Percentiles rank a stretch among this genome's conserved stretches.
phyloP scores from a whole-genome alignment of 306 rosid genomes.

The Cicer cuneatum region DNA sequence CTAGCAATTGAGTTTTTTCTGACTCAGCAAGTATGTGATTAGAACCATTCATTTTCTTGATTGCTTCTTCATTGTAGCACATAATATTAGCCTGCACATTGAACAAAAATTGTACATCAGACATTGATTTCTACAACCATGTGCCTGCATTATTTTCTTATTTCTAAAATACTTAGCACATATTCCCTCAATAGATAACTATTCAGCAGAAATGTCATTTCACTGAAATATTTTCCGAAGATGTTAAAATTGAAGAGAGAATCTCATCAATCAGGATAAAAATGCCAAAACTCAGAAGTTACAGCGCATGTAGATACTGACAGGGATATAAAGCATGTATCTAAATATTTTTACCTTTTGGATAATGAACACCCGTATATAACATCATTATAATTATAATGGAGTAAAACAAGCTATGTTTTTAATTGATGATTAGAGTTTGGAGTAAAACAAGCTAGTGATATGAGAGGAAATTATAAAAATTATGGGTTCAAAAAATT shows the following conservation, averaged over 20 bases:
- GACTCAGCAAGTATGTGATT: conserved; percentile 63
- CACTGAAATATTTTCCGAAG: neutral
- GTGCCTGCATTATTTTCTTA: conserved; percentile 15
- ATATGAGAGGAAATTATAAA: neutral
- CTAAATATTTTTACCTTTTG: conserved; percentile 1
- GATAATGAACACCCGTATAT: neutral
- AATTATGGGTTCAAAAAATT: neutral
- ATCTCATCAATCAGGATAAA: neutral
- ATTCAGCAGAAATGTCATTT: conserved; percentile 24
- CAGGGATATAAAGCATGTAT: neutral
- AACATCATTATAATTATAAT: neutral
- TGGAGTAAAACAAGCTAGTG: neutral
- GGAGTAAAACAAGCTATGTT: neutral
- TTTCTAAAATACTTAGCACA: conserved; percentile 29
- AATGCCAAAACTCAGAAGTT: conserved; percentile 11
- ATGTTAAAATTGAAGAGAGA: conserved; percentile 14
- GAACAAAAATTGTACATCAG: conserved; percentile 45
- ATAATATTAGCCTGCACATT: conserved; percentile 78
- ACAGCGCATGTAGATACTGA: neutral
- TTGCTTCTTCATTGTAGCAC: conserved; percentile 74
- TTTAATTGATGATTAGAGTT: too few species aligned
- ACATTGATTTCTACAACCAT: conserved; percentile 4
- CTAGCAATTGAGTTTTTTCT: conserved; percentile 54
- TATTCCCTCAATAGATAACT: conserved; percentile 1
- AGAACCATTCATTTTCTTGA: conserved; percentile 72